Conservation (phyloP, 176 grass and related monocot genomes). For the Poa annua region DNA sequence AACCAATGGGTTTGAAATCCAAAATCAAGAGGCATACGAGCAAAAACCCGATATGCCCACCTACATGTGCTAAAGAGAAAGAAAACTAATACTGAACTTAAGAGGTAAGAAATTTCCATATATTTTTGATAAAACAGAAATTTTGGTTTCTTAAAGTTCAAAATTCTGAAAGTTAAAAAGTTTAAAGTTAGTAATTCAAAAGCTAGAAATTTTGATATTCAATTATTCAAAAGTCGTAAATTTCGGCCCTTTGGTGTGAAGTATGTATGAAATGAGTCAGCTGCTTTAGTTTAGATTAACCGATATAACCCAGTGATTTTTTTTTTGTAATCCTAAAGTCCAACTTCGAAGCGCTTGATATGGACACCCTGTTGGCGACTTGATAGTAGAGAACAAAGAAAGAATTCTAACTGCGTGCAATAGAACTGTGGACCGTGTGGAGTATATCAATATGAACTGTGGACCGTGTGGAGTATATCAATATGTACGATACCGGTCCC, state of each 20-base stretch:
- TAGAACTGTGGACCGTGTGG: neutral
- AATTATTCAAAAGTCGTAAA: neutral
- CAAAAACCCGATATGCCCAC: too few species aligned
- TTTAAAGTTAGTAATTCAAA: neutral
- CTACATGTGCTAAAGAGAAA: too few species aligned
- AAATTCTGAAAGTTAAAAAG: too few species aligned
- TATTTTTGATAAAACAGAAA: too few species aligned
- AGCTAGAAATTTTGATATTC: neutral
- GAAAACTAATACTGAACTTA: too few species aligned
- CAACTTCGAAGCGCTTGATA: neutral
- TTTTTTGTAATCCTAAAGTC: neutral
- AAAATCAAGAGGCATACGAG: too few species aligned
- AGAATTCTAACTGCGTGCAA: neutral
- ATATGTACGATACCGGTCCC: neutral
- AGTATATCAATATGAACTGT: neutral
- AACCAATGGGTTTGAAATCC: too few species aligned
- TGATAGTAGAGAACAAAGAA: constrained; percentile 10
- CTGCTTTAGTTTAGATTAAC: neutral
- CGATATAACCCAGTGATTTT: neutral
- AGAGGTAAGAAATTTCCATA: too few species aligned
- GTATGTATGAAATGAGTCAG: constrained; percentile 1
- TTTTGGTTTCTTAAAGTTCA: too few species aligned
- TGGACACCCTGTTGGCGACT: neutral
- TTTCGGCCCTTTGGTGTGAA: neutral
- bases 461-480: neutral